Base-by-base conservation (phyloP, 306 rosid genomes). In the Arachis hypogaea region DNA sequence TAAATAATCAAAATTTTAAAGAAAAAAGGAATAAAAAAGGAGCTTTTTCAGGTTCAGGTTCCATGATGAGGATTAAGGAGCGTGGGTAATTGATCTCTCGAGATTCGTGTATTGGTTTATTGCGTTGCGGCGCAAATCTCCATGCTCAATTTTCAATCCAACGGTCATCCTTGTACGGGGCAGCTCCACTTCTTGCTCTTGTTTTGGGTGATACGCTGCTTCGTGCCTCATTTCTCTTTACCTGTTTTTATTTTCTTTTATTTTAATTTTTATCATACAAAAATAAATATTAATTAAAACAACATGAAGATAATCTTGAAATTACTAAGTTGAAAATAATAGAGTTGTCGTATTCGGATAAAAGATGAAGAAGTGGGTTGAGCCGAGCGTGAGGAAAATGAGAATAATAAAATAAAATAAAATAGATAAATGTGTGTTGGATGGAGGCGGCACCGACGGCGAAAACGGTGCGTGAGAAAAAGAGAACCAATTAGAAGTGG, bases 391-490 rank as follows among this genome's bases (percentile, higher is more conserved):
- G 46, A 43, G 7, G 9, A 43, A 43, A 6, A 43, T 7, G 9
- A 2, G 46, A 54, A 50, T 4, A 52, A 30, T 10, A 1, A 38
- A 47, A 50, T 7, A 14, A 5, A 3, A 18, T 2, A 8, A 3
- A 6, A 41, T 28, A 16, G 5, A 61, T 4, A 4, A 52, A 52
- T 52, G 56, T 68, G 38, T 44, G 38, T 11, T 52, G 52, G 46
- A 73, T 16, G 66, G 30, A 76, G 80, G 82, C 86, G 86, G 89
- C 90, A 85, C 88, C 92, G 89, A 77, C 90, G 86, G 86, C 85
- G 82, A 80, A 80, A 63, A 80, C 83, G 85, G 59, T 79, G 78
- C 74, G 58, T 49, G 51, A 11, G 6, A 68, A 69, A 62, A 46
- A 29, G 72, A 72, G 81, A 89, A 41, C 81, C 76, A 85, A 86